phyloP scores from a whole-genome alignment of 2,329 filamentous ascomycete genomes.

The Ceratocystis albifundus region DNA sequence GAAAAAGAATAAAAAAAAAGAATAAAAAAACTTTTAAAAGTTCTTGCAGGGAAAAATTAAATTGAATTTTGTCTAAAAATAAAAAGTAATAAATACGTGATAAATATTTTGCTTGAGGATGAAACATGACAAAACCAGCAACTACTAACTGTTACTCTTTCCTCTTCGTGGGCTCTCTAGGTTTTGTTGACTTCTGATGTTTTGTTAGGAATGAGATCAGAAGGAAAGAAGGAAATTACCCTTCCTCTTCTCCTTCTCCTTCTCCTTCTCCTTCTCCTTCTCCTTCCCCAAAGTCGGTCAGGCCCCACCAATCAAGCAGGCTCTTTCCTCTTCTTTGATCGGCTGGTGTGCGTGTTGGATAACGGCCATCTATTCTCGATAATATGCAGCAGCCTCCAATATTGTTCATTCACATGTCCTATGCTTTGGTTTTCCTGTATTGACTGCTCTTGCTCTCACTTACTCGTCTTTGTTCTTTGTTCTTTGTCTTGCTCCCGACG shows the following conservation, averaged over 20 bases:
- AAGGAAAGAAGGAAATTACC: constrained; percentile 7
- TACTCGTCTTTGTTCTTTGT: too few relatives aligned
- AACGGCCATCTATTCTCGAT: not conserved
- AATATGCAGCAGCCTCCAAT: not conserved
- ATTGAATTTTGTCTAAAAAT: too few relatives aligned
- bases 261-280: too few relatives aligned
- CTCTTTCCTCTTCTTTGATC: not conserved
- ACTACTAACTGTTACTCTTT: not conserved
- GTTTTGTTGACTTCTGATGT: not conserved
- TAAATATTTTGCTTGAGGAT: not conserved
- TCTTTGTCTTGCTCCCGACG: too few relatives aligned
- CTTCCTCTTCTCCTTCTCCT: not conserved
- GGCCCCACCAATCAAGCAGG: not conserved
- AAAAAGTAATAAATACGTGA: not conserved
- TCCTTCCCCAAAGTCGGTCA: not conserved
- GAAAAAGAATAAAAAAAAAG: not conserved
- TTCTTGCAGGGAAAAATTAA: too few relatives aligned
- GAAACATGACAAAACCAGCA: constrained; percentile 6
- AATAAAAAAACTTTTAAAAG: not conserved
- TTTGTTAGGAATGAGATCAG: not conserved
- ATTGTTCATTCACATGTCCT: not conserved
- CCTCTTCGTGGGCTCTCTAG: not conserved
- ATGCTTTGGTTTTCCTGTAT: not conserved
- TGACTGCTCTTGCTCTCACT: not conserved
- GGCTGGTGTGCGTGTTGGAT: not conserved